A percentile compares a stretch with the other conserved stretches of the same genome.
phyloP scores from a whole-genome alignment of 345 rosid genomes.

The Hibiscus trionum region DNA sequence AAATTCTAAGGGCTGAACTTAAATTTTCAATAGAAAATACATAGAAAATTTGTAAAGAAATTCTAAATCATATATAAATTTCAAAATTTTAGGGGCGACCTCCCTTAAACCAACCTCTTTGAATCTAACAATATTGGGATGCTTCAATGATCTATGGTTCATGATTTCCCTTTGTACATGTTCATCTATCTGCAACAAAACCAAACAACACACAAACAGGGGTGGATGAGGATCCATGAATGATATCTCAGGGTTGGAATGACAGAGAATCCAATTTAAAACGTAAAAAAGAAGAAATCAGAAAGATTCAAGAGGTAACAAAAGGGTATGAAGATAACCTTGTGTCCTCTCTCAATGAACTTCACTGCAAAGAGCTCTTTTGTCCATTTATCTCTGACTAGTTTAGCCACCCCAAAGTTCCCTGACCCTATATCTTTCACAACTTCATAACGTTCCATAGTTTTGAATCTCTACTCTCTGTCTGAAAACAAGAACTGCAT shows the following conservation, averaged over 20 bases:
- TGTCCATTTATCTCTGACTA: conserved; percentile 40
- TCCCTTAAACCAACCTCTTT: conserved; percentile 55
- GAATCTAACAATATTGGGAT: conserved; percentile 62
- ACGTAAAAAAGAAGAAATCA: not conserved
- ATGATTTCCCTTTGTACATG: conserved; percentile 69
- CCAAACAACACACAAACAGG: not conserved
- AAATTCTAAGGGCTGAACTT: no score
- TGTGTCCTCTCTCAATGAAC: conserved; percentile 56
- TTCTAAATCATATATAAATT: no score
- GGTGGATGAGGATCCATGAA: not conserved
- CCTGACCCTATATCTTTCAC: conserved; percentile 62
- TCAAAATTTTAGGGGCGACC: no score
- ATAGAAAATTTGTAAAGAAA: no score
- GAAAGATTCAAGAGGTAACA: not conserved
- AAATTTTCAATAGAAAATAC: no score
- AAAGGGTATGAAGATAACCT: conserved; percentile 22
- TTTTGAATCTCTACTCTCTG: not conserved
- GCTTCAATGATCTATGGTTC: conserved; percentile 67
- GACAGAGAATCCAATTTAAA: not conserved
- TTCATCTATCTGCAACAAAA: conserved; percentile 50
- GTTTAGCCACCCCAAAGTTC: conserved; percentile 64
- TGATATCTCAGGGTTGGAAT: not conserved
- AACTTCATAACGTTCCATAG: conserved; percentile 61
- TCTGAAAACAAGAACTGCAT: not conserved
- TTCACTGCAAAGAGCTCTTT: conserved; percentile 56